These are phyloP conservation scores for Colletotrichum truncatum DNA, from an alignment of 2,329 filamentous ascomycete genomes.

Conservation along the genomic window DNA sequence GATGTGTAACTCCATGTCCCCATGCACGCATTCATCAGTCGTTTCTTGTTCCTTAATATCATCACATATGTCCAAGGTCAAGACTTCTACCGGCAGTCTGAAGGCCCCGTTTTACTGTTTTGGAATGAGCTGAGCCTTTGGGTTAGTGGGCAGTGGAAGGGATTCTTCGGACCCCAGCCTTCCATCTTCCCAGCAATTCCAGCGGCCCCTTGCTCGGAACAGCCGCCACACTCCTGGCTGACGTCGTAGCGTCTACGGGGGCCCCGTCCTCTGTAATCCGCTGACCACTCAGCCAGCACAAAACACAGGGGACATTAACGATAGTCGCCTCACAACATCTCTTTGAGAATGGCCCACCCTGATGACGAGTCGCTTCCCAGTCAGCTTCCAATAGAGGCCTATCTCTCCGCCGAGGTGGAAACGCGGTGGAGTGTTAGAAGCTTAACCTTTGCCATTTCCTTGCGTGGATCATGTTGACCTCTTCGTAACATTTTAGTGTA, in stretches of 20 bases:
- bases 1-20: slow-evolving; percentile 6
- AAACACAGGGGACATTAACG: background rate
- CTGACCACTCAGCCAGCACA: background rate
- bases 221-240: slow-evolving; percentile 9
- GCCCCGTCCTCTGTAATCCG: background rate
- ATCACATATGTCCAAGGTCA: slow-evolving; percentile 15
- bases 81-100: slow-evolving; percentile 14
- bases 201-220: background rate
- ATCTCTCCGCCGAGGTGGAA: slow-evolving; percentile 10
- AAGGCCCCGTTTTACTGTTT: slow-evolving; percentile 16
- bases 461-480: slow-evolving; percentile 17
- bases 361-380: slow-evolving; percentile 17
- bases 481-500: background rate
- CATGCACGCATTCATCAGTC: slow-evolving; percentile 16
- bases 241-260: slow-evolving; percentile 6
- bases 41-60: slow-evolving; percentile 26
- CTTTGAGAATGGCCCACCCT: background rate
- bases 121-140: slow-evolving; percentile 15
- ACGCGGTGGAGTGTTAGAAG: slow-evolving; percentile 24
- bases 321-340: background rate
- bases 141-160: background rate
- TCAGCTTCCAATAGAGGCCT: background rate
- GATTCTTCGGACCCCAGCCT: background rate
- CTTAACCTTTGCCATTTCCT: slow-evolving; percentile 19
- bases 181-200: background rate